Evolutionary conservation across 2,329 filamentous ascomycete species (phyloP), one percentile per base, ranked within the genome.

Genomic region (Pseudocercospora cruenta): DNA sequence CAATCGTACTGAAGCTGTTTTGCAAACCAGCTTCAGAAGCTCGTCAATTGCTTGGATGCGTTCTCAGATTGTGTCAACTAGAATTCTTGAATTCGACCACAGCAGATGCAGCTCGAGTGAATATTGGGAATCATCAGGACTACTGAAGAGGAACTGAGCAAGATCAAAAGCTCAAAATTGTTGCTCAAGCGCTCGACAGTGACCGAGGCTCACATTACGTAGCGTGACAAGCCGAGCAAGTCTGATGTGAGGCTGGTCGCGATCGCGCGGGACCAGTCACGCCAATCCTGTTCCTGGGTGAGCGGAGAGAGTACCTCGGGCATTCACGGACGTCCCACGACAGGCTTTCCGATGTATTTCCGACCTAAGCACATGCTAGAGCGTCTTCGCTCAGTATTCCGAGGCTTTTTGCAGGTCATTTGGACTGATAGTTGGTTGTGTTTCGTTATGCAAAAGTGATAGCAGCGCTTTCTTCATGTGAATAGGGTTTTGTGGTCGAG

Each of bases 301-400:
- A 75, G 67, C 71, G 73, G 73, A 75, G 68, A 63, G 65, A 66
- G 62, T 64, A 70, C 72, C 72, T 73, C 72, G 72, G 72, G 70
- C 60, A 39, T 49, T 70, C 60, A 64, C 71, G 70, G 70, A 51
- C 33, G 47, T 31, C 28, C 53, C 49, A 60, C 24, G 45, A 33
- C 43, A 58, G 39, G 31, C 36, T 47, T 28, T 49, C 55, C 33
- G 53, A 58, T 7, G 45, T 26, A 63, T 43, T 45, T 45, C 26
- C 28, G 61, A 21, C 14, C 19, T 19, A 26, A 43, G 22, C 33
- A 43, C 22, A 43, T 39, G 55, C 55, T 39, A 24, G n/a, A 19
- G 24, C 10, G n/a, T 43, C 28, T 21, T 39, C 22, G 12, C 24
- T 24, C 33, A 24, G 22, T 43, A 19, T 36, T 16, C 60, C 61